These are phyloP conservation scores for Triticum turgidum DNA, from an alignment of 176 grass and related monocot species.

Conservation along the genomic window DNA sequence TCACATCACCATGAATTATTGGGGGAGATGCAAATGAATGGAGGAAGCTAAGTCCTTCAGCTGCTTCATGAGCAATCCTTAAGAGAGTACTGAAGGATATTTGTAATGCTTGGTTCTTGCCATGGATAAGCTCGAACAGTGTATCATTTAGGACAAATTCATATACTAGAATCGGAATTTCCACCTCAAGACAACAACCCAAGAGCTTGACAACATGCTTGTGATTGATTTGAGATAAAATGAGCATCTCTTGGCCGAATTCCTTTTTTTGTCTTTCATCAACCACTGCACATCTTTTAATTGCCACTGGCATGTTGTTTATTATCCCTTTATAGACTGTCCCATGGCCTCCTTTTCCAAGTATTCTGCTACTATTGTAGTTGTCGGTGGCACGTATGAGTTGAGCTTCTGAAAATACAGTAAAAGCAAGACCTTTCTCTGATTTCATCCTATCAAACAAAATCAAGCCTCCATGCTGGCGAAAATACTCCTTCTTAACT, in stretches of 20 bases:
- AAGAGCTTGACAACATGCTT: slow-evolving; percentile 32
- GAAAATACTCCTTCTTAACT: slow-evolving; percentile 39
- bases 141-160: slow-evolving; percentile 27
- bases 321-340: slow-evolving; percentile 39
- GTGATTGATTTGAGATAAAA: slow-evolving; percentile 38
- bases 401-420: slow-evolving; percentile 31
- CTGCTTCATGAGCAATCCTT: slow-evolving; percentile 39
- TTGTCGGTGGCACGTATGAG: slow-evolving; percentile 36
- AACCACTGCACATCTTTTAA: slow-evolving; percentile 15
- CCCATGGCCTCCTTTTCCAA: slow-evolving; percentile 43
- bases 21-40: slow-evolving; percentile 19
- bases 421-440: slow-evolving; percentile 31
- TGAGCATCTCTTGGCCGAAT: slow-evolving; percentile 36
- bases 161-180: slow-evolving; percentile 34
- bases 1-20: slow-evolving; percentile 41
- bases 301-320: neutral
- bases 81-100: neutral
- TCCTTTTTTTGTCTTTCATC: slow-evolving; percentile 40
- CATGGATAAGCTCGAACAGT: slow-evolving; percentile 23
- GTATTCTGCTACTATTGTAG: slow-evolving; percentile 30
- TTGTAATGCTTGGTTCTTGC: slow-evolving; percentile 17
- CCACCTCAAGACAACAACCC: slow-evolving; percentile 38
- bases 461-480: slow-evolving; percentile 20
- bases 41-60: slow-evolving; percentile 24
- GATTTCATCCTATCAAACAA: slow-evolving; percentile 37